Evolutionary conservation across 148 eudicot genomes (phyloP).

Genomic region (Rhododendron williamsianum): DNA sequence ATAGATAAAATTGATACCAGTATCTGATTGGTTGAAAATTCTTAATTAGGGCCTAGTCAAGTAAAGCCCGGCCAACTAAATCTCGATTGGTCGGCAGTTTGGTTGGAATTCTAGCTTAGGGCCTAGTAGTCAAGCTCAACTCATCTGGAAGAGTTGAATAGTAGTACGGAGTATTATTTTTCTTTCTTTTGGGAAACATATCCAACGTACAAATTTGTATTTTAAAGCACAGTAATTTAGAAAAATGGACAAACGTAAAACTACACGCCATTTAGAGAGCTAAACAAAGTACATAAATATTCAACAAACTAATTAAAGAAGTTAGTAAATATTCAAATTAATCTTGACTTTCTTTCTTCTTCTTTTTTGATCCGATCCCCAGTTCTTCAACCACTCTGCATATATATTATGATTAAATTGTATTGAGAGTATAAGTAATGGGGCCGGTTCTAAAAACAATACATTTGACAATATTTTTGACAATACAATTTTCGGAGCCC

Average conservation of each 20-base stretch:
- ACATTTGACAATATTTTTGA: too few relatives aligned
- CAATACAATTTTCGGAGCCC: too few relatives aligned
- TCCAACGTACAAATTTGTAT: too few relatives aligned
- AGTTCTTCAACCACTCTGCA: neutral
- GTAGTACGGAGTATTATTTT: too few relatives aligned
- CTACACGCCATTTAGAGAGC: neutral
- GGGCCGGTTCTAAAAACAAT: too few relatives aligned
- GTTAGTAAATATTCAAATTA: neutral
- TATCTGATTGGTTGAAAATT: neutral
- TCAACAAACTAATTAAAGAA: too few relatives aligned
- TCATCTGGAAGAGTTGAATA: neutral
- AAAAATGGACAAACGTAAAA: too few relatives aligned
- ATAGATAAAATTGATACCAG: too few relatives aligned
- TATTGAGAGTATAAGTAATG: too few relatives aligned
- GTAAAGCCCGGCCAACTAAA: neutral
- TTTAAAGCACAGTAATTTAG: neutral
- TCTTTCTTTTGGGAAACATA: neutral
- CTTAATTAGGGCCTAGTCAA: neutral
- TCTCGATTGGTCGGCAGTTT: too few relatives aligned
- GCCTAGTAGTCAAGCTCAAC: neutral
- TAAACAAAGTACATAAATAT: neutral
- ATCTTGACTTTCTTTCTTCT: neutral
- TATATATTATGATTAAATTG: too few relatives aligned
- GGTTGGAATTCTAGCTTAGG: neutral
- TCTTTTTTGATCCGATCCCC: neutral